A percentile compares a stretch with the other conserved stretches of the same genome.
Evolutionary conservation across 306 rosid species (phyloP).

Genomic region (Dalbergia oliveri): DNA sequence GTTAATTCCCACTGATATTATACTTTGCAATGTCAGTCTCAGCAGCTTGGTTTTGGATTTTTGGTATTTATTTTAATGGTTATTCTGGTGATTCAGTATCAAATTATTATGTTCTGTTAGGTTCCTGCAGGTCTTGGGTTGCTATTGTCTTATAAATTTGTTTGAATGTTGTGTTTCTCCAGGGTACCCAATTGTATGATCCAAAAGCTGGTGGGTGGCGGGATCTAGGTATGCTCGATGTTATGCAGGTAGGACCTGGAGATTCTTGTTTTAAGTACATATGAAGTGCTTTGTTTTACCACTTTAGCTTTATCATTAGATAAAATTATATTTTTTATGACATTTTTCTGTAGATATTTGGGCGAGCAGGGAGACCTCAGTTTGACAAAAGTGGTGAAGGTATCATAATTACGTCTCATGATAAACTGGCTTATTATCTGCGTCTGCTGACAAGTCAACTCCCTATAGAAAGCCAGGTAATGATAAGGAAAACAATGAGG

Average conservation of each 20-base stretch:
- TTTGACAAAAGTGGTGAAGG: slow-evolving; percentile 99
- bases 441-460: slow-evolving; percentile 94
- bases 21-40: slow-evolving; percentile 26
- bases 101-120: slow-evolving; percentile 11
- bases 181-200: slow-evolving; percentile 98
- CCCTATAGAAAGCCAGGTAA: slow-evolving; percentile 98
- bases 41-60: slow-evolving; percentile 4
- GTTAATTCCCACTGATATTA: slow-evolving; percentile 13
- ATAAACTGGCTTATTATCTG: slow-evolving; percentile 87
- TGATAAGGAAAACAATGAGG: slow-evolving; percentile 28
- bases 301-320: neutral
- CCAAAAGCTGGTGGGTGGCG: slow-evolving; percentile 99
- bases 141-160: slow-evolving; percentile 31
- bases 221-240: slow-evolving; percentile 99
- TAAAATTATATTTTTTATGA: slow-evolving; percentile 39
- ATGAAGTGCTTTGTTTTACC: slow-evolving; percentile 30
- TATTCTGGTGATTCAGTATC: neutral
- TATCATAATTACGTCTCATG: slow-evolving; percentile 93
- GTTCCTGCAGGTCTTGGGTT: slow-evolving; percentile 33
- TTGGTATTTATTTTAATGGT: too few species aligned
- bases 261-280: slow-evolving; percentile 33
- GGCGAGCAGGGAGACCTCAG: slow-evolving; percentile 99
- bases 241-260: slow-evolving; percentile 80
- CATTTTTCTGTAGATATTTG: slow-evolving; percentile 74
- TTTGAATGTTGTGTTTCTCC: slow-evolving; percentile 43